Conservation (phyloP, 2,329 filamentous ascomycete species). For the Orbilia brochopaga region DNA sequence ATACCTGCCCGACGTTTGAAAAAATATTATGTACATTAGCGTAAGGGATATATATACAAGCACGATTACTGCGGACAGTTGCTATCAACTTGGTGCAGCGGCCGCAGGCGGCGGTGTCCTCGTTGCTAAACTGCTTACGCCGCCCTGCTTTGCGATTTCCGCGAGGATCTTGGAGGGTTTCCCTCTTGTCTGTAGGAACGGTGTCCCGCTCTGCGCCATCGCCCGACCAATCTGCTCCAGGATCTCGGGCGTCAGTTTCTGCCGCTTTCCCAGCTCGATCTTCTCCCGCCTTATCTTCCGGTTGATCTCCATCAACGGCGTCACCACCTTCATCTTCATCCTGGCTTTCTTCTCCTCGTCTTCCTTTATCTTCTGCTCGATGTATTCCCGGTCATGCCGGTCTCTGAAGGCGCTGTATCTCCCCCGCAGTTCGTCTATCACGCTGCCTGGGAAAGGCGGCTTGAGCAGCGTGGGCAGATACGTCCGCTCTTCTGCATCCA, state of each 20-base stretch:
- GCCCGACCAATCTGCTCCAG: slow-evolving; percentile 68
- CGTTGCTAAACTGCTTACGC: slow-evolving; percentile 11
- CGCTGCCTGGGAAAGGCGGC: slow-evolving; percentile 76
- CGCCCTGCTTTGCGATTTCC: slow-evolving; percentile 27
- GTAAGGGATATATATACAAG: slow-evolving; percentile 36
- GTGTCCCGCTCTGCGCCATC: slow-evolving; percentile 64
- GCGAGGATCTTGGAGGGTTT: slow-evolving; percentile 26
- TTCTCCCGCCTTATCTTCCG: slow-evolving; percentile 64
- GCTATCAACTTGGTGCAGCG: slow-evolving; percentile 19
- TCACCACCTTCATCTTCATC: slow-evolving; percentile 57
- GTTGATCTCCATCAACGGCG: slow-evolving; percentile 68
- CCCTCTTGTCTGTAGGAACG: slow-evolving; percentile 41
- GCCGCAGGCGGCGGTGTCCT: slow-evolving; percentile 8
- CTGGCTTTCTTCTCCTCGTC: slow-evolving; percentile 61
- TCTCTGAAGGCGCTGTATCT: slow-evolving; percentile 82
- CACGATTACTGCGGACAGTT: not conserved
- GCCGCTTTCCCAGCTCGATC: slow-evolving; percentile 64
- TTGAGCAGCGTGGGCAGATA: slow-evolving; percentile 78
- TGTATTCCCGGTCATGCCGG: slow-evolving; percentile 76
- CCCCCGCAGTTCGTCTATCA: slow-evolving; percentile 85
- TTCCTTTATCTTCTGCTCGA: slow-evolving; percentile 69
- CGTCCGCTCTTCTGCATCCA: slow-evolving; percentile 74
- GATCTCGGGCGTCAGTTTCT: slow-evolving; percentile 65
- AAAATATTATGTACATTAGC: slow-evolving; percentile 50
- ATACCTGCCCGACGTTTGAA: slow-evolving; percentile 42